A percentile compares a stretch with the other conserved stretches of the same genome.
These are phyloP conservation scores for Cutaneotrichosporon sp. DNA, from an alignment of 1,284 basidiomycete species.

Conservation along the genomic window DNA sequence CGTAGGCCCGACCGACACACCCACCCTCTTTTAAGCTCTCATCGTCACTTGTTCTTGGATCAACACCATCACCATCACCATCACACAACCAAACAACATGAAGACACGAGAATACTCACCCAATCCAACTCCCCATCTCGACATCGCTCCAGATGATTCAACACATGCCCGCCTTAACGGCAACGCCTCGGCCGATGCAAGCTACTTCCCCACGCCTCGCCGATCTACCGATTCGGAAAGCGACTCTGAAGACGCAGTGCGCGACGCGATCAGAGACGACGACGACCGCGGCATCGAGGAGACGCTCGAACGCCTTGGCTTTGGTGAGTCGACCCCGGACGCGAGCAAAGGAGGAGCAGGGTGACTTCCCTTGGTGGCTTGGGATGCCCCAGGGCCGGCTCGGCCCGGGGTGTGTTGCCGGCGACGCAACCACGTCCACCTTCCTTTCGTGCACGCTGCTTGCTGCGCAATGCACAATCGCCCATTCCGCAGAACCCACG, in stretches of 20 bases:
- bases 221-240: background rate
- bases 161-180: background rate
- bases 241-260: slow-evolving; percentile 12
- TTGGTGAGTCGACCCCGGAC: slow-evolving; percentile 63
- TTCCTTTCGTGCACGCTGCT: background rate
- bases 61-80: too few relatives aligned
- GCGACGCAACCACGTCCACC: background rate
- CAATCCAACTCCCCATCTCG: background rate
- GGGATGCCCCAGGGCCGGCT: background rate
- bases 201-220: background rate
- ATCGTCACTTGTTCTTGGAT: too few relatives aligned
- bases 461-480: too few relatives aligned
- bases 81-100: too few relatives aligned
- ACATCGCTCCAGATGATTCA: background rate
- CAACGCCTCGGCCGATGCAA: background rate
- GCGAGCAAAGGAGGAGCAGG: too few relatives aligned
- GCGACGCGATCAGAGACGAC: slow-evolving; percentile 5
- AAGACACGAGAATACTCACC: background rate
- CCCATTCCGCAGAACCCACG: too few relatives aligned
- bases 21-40: too few relatives aligned
- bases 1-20: too few relatives aligned
- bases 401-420: background rate
- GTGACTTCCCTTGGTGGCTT: background rate
- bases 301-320: slow-evolving; percentile 85
- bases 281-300: slow-evolving; percentile 71